These are phyloP conservation scores for Tremella mesenterica DNA, from an alignment of 768 basidiomycete species.

Conservation along the genomic window DNA sequence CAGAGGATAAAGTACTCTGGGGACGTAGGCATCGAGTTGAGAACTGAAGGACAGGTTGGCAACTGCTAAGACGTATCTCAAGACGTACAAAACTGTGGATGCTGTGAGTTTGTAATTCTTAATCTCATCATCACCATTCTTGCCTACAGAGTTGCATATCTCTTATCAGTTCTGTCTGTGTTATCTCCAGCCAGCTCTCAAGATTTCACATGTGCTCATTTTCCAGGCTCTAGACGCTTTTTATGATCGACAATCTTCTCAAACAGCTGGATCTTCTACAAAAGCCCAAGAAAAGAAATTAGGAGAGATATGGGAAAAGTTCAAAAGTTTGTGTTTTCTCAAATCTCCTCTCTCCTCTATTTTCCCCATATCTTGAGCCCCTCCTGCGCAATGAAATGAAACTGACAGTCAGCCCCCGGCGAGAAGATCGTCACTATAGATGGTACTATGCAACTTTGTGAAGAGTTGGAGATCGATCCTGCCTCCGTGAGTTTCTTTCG, in stretches of 20 bases:
- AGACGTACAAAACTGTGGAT: slow-evolving; percentile 40
- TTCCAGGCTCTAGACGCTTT: slow-evolving; percentile 40
- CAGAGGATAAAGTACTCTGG: too few relatives aligned
- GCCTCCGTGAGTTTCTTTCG: slow-evolving; percentile 8
- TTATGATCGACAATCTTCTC: slow-evolving; percentile 34
- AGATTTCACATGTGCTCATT: neutral
- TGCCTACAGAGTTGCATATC: neutral
- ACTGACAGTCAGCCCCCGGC: slow-evolving; percentile 17
- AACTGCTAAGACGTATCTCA: slow-evolving; percentile 37
- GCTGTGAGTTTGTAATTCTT: slow-evolving; percentile 21
- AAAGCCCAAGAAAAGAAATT: slow-evolving; percentile 40
- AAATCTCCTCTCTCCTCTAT: too few relatives aligned
- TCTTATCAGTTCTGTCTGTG: neutral
- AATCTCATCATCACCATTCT: neutral
- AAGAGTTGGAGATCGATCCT: slow-evolving; percentile 42
- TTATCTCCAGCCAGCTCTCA: neutral
- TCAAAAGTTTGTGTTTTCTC: too few relatives aligned
- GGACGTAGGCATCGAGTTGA: too few relatives aligned
- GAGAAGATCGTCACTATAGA: slow-evolving; percentile 41
- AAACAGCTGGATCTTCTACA: slow-evolving; percentile 13
- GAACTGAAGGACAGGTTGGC: too few relatives aligned
- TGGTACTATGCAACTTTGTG: slow-evolving; percentile 40
- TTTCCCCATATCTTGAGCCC: neutral
- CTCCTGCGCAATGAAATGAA: neutral
- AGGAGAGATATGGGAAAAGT: slow-evolving; percentile 42